Conservation (phyloP, 495 filamentous ascomycete species). For the Bathelium albidoporum region DNA sequence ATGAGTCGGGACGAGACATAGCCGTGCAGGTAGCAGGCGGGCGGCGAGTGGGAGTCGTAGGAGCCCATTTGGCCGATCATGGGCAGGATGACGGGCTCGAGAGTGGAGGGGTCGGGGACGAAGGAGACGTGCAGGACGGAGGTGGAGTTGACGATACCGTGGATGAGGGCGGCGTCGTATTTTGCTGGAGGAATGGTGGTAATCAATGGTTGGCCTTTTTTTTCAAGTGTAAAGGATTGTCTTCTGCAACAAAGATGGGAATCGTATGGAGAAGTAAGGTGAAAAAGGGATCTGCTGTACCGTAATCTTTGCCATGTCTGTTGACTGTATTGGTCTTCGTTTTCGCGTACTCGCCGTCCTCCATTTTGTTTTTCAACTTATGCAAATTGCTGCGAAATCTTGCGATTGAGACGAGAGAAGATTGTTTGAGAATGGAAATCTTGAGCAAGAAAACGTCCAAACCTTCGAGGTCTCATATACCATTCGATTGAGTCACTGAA, state of each 20-base stretch:
- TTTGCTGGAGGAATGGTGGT: conserved; percentile 38
- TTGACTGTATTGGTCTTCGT: not conserved
- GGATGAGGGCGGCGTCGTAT: conserved; percentile 68
- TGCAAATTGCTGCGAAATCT: not conserved
- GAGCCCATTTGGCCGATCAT: conserved; percentile 83
- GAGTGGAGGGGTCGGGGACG: conserved; percentile 40
- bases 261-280: not conserved
- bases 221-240: not conserved
- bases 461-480: not conserved
- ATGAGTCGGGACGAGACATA: conserved; percentile 75
- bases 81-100: conserved; percentile 69
- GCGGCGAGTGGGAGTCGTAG: conserved; percentile 51
- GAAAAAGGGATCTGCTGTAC: conserved; percentile 6
- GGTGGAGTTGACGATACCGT: conserved; percentile 66
- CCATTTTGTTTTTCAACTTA: not conserved
- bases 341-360: not conserved
- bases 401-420: not conserved
- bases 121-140: conserved; percentile 82
- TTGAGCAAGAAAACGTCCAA: not conserved
- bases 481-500: not conserved
- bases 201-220: not conserved
- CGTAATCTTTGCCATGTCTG: conserved; percentile 4
- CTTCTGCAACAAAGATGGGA: not conserved
- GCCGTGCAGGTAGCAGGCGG: conserved; percentile 71
- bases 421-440: not conserved